Evolutionary conservation across 352 stramenopile genomes (phyloP), one percentile per base, ranked within the genome.

Genomic region (Globisporangium irregulare): DNA sequence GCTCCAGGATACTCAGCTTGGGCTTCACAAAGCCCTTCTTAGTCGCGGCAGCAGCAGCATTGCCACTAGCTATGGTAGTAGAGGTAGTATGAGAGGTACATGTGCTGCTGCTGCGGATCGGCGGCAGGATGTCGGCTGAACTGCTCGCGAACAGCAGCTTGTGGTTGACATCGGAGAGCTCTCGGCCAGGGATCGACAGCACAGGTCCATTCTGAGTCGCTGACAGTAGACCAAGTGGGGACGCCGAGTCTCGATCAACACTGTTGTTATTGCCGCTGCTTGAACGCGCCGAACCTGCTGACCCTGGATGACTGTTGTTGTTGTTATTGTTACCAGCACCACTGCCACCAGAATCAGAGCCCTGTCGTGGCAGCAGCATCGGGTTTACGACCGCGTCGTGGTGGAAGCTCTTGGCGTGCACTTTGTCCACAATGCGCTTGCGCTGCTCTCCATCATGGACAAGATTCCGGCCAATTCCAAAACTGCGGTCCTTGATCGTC

Each of bases 401-500:
- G 56, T 92, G 80, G 15, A 69, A 53, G 10, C 70, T n/a, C 48
- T 91, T 86, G 9, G 69, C 58, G 5, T 70, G 66, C 7, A 92
- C 72, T 32, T 81, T 84, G 12, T 78, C 77, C 24, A 91, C 70
- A 32, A 92, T 77, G 6, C 66, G 57, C 12, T 70, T 56, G 1
- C 81, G 74, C 29, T 90, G 81, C 9, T 75, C 71, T 1, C 66
- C 8, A 1, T 59, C 77, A 25, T 86, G 73, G 1, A 90, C 75
- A 2, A 81, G 69, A 25, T 84, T 87, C 18, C 66, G 75, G 2
- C 87, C 87, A 0, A 92, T 64, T 0, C 89, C 89, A 65, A 96
- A 94, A 41, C 74, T 90, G 34, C 80, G 41, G 67, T 94, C 87
- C 38, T 84, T 84, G 14, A 94, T 77, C 3, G 73, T 80, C 0